Percentiles rank a stretch among this genome's conserved stretches.
phyloP scores from a whole-genome alignment of 2,329 filamentous ascomycete genomes.

The Trichoderma breve region DNA sequence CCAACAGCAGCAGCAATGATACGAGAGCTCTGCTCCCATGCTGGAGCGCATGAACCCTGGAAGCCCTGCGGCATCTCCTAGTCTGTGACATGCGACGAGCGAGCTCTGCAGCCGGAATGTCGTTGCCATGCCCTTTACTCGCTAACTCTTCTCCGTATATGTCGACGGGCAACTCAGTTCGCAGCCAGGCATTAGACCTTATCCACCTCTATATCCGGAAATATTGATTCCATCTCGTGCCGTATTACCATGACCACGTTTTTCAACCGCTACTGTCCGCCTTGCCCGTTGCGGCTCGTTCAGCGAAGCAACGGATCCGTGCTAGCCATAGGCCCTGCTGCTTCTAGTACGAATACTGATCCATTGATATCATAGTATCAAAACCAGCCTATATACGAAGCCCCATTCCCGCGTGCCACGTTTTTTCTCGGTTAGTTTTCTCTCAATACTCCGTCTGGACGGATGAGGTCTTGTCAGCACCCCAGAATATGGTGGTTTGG shows the following conservation, averaged over 20 bases:
- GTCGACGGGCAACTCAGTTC: not conserved
- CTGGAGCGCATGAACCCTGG: not conserved
- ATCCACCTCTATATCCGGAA: not conserved
- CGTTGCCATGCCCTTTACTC: not conserved
- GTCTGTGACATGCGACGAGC: not conserved
- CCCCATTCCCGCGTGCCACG: not conserved
- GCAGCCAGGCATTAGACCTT: not conserved
- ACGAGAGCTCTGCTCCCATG: not conserved
- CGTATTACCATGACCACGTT: not conserved
- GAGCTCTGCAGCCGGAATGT: not conserved
- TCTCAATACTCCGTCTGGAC: not conserved
- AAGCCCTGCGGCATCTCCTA: not conserved
- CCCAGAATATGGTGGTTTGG: not conserved
- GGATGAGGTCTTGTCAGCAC: not conserved
- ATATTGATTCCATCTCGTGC: not conserved
- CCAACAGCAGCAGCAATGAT: not conserved
- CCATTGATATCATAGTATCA: not conserved
- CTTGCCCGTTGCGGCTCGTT: conserved; percentile 2
- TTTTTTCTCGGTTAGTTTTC: not conserved
- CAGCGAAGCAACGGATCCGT: not conserved
- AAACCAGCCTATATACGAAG: not conserved
- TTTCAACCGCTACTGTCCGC: not conserved
- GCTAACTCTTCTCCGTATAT: not conserved
- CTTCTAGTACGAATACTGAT: too few relatives aligned
- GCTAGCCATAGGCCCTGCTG: not conserved